Evolutionary conservation across 345 rosid genomes (phyloP), one percentile per base, ranked within the genome.

Genomic region (Eucalyptus grandis): DNA sequence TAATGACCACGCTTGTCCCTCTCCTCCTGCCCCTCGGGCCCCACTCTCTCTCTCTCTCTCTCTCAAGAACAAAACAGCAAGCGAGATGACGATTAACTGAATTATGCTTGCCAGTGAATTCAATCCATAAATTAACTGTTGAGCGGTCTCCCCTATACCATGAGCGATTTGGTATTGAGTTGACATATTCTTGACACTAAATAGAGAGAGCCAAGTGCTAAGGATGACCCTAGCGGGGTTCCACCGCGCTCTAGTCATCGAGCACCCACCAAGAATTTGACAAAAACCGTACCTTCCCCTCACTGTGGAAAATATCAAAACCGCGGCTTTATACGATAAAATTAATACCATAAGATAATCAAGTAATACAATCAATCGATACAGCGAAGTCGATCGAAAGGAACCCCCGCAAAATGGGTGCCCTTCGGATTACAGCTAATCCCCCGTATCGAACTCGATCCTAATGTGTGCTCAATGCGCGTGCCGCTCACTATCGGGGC

Each of bases 341-440:
- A 34, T 34, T 34, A 17, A 17, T 34, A 34, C 81, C 44, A 15
- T 19, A 34, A 72, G 46, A 72, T 60, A 72, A 72, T 72, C 82
- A 11, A 13, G 12, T 9, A 37, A 34, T 19, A 37, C 14, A 34
- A 62, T 62, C 69, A 7, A 56, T 34, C 15, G 8, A 21, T 40
- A 40, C 85, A 77, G 4, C 7, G 30, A 77, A 8, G 89, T 69
- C 86, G 86, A 88, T 88, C 86, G 53, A 88, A 58, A 77, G 88
- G 54, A 62, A 87, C 30, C 31, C 44, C 43, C 49, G 3, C 21
- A 11, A 31, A 5, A 65, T 9, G 90, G 86, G 13, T 58, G 72
- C 81, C 43, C 46, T 50, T 44, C 22, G 37, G 80, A 88, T 34
- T 86, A 88, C 92, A 91, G 92, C 92, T 89, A 90, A 91, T 69